phyloP scores from a whole-genome alignment of 371 early-diverging fungal genomes.

The Circinella umbellata region DNA sequence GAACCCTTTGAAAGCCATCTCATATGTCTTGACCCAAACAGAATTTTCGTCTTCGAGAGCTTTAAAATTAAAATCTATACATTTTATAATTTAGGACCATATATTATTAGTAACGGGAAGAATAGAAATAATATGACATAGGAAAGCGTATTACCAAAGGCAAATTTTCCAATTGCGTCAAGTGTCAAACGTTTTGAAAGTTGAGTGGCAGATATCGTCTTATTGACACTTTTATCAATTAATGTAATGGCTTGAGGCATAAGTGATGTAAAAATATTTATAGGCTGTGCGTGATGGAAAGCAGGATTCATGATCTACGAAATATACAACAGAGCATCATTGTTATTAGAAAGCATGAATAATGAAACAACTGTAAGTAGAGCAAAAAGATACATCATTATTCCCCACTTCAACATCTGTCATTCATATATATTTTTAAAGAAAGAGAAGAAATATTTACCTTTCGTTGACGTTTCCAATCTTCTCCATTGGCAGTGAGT shows the following conservation, averaged over 20 bases:
- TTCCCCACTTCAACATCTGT: not conserved
- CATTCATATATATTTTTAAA: not conserved
- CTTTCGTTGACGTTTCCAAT: conserved; percentile 43
- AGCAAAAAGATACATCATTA: too few relatives aligned
- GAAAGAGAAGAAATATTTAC: conserved; percentile 12
- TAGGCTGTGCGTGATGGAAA: conserved; percentile 39
- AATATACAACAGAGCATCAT: not conserved
- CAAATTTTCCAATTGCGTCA: conserved; percentile 39
- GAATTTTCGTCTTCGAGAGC: conserved; percentile 20
- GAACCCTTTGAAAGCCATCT: conserved; percentile 17
- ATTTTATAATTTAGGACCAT: not conserved
- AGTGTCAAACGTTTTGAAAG: conserved; percentile 32
- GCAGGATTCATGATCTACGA: conserved; percentile 39
- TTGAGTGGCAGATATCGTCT: conserved; percentile 20
- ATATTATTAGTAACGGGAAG: not conserved
- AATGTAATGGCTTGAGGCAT: conserved; percentile 20
- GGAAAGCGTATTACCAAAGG: conserved; percentile 29
- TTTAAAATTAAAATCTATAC: conserved; percentile 20
- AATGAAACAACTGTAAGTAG: too few relatives aligned
- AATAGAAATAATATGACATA: too few relatives aligned
- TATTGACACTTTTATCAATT: conserved; percentile 22
- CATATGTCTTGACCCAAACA: conserved; percentile 30
- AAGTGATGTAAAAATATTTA: conserved; percentile 29
- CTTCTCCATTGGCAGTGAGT: conserved; percentile 33
- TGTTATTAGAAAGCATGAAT: too few relatives aligned